Conservation (phyloP, 1,284 basidiomycete species). For the Trichosporon faecale region DNA sequence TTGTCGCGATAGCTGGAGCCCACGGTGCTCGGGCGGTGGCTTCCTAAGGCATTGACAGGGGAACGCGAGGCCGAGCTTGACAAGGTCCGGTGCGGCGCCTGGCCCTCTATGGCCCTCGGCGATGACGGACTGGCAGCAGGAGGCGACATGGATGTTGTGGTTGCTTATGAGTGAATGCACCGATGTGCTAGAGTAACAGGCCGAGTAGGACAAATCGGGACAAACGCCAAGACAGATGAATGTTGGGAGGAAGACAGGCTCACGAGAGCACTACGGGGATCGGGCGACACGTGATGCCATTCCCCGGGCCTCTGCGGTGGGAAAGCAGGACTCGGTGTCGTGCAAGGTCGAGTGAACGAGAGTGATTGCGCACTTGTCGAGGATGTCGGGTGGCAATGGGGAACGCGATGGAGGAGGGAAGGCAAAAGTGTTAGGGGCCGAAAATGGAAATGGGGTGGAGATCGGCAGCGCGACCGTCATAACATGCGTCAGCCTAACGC, state of each 20-base stretch:
- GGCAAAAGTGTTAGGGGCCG: not conserved
- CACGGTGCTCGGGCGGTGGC: not conserved
- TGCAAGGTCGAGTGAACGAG: not conserved
- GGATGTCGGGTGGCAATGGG: not conserved
- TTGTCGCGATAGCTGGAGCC: constrained; percentile 30
- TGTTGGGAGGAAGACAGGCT: not conserved
- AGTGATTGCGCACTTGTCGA: not conserved
- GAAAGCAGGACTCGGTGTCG: not conserved
- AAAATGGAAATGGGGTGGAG: not conserved
- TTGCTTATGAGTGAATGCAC: no score
- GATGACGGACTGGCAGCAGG: not conserved
- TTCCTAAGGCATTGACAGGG: constrained; percentile 31
- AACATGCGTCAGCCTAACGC: not conserved
- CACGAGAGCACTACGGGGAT: constrained; percentile 1
- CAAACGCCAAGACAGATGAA: not conserved
- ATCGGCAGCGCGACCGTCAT: not conserved
- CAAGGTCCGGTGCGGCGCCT: constrained; percentile 18
- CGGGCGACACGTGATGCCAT: not conserved
- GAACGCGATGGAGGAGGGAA: not conserved
- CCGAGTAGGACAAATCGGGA: not conserved
- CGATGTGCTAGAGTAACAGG: not conserved
- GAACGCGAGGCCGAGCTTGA: constrained; percentile 30
- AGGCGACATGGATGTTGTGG: not conserved
- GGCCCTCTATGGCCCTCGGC: constrained; percentile 8
- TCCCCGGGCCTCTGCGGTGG: not conserved